phyloP scores from a whole-genome alignment of 305 asterid species.

The Ruellia speciosa region DNA sequence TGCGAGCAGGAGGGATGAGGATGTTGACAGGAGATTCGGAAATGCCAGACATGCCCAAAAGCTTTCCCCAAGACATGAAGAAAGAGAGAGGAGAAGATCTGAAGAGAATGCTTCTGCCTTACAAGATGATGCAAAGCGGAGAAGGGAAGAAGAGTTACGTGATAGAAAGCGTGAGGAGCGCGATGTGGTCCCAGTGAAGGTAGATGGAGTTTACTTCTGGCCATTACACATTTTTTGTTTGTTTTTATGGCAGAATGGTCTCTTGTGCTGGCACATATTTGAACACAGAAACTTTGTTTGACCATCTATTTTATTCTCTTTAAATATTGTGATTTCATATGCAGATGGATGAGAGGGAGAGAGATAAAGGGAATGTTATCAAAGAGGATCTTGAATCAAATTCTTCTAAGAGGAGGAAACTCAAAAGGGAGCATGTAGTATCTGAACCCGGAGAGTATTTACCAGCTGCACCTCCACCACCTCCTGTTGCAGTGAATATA shows the following conservation, averaged over 20 bases:
- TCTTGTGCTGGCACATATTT: too few relatives aligned
- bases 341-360: constrained; percentile 79
- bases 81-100: constrained; percentile 85
- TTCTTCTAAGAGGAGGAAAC: constrained; percentile 86
- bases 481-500: constrained; percentile 48
- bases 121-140: constrained; percentile 80
- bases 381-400: constrained; percentile 77
- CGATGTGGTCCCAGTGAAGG: constrained; percentile 60
- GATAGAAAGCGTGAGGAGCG: constrained; percentile 94
- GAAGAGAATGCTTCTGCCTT: constrained; percentile 67
- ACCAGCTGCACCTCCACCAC: constrained; percentile 53
- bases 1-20: constrained; percentile 79
- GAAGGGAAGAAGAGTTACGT: constrained; percentile 88
- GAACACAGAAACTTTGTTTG: too few relatives aligned
- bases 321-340: constrained; percentile 17
- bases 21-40: constrained; percentile 82
- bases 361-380: constrained; percentile 48
- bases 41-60: constrained; percentile 68
- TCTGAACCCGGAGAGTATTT: constrained; percentile 91
- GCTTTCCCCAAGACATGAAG: constrained; percentile 95
- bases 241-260: background rate
- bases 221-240: constrained; percentile 7
- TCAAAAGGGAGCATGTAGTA: constrained; percentile 74
- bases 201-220: constrained; percentile 20
- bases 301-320: background rate